Evolutionary conservation across 805 yeast species (phyloP).

Genomic region (Teunomyces pallodes): DNA sequence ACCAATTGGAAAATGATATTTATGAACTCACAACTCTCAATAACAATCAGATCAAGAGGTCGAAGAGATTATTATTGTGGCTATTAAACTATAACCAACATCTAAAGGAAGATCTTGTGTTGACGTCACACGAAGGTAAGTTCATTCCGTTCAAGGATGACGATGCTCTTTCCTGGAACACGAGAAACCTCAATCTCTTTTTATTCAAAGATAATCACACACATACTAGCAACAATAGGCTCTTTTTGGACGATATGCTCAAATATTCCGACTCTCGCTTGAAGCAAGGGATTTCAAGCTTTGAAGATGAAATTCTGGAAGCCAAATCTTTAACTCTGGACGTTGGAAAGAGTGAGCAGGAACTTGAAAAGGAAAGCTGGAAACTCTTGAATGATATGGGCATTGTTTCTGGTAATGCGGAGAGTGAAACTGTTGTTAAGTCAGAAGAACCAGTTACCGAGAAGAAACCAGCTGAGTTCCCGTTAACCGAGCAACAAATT

Average conservation of each 20-base stretch:
- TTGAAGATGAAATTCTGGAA: conserved; percentile 11
- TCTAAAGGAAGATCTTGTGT: conserved; percentile 13
- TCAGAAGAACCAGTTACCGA: neutral
- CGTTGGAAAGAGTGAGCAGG: conserved; percentile 3
- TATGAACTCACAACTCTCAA: conserved; percentile 33
- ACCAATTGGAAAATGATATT: conserved; percentile 18
- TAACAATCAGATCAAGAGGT: conserved; percentile 27
- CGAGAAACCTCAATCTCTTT: conserved; percentile 14
- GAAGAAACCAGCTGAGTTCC: neutral
- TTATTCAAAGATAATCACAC: neutral
- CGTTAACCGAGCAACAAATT: conserved; percentile 12
- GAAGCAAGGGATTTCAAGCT: conserved; percentile 9
- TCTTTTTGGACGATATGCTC: conserved; percentile 8
- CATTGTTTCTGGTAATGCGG: conserved; percentile 1
- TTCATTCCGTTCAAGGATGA: conserved; percentile 30
- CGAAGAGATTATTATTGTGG: conserved; percentile 41
- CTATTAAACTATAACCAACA: conserved; percentile 32
- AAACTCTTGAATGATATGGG: conserved; percentile 18
- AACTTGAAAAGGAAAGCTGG: conserved; percentile 14
- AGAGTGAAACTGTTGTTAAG: neutral
- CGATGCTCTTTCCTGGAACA: conserved; percentile 32
- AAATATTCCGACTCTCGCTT: conserved; percentile 15
- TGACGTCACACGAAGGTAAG: conserved; percentile 8
- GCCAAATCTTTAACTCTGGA: conserved; percentile 14
- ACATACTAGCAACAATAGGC: neutral